A percentile compares a stretch with the other conserved stretches of the same genome.
Conservation (phyloP, 257 asterid genomes). For the Scutellaria barbata region DNA sequence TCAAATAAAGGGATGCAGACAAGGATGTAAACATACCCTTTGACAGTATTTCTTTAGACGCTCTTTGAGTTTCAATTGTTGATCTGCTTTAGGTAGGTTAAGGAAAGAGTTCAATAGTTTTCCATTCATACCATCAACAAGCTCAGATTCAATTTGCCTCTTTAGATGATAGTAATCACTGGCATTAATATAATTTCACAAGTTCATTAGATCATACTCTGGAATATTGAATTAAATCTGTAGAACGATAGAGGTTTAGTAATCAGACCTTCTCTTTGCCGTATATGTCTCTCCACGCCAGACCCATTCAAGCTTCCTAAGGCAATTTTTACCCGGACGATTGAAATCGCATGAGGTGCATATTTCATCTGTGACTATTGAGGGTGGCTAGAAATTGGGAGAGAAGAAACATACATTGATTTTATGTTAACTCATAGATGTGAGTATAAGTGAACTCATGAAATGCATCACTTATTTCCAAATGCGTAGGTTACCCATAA, state of each 20-base stretch:
- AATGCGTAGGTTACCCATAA: conserved; percentile 22
- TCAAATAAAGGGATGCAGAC: conserved; percentile 30
- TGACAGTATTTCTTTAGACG: conserved; percentile 97
- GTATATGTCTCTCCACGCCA: conserved; percentile 98
- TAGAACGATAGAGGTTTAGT: conserved; percentile 31
- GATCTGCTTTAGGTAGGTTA: conserved; percentile 90
- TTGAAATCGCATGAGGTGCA: conserved; percentile 99
- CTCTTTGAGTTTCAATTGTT: conserved; percentile 86
- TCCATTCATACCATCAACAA: conserved; percentile 65
- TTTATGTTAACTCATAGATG: conserved; percentile 31
- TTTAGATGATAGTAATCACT: conserved; percentile 90
- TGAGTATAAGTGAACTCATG: conserved; percentile 24
- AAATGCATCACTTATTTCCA: conserved; percentile 2
- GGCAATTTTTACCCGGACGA: conserved; percentile 98
- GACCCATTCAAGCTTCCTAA: conserved; percentile 98
- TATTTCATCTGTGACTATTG: conserved; percentile 93
- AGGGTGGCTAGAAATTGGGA: conserved; percentile 76
- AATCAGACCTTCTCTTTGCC: conserved; percentile 90
- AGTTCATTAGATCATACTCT: conserved; percentile 24
- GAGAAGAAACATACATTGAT: conserved; percentile 39
- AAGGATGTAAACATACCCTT: conserved; percentile 57
- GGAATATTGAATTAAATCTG: conserved; percentile 27
- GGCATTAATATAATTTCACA: conserved; percentile 38
- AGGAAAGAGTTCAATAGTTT: conserved; percentile 72
- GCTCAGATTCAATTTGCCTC: conserved; percentile 98